Base-by-base conservation (phyloP, 352 stramenopile genomes). In the Phytophthora niederhauseri region DNA sequence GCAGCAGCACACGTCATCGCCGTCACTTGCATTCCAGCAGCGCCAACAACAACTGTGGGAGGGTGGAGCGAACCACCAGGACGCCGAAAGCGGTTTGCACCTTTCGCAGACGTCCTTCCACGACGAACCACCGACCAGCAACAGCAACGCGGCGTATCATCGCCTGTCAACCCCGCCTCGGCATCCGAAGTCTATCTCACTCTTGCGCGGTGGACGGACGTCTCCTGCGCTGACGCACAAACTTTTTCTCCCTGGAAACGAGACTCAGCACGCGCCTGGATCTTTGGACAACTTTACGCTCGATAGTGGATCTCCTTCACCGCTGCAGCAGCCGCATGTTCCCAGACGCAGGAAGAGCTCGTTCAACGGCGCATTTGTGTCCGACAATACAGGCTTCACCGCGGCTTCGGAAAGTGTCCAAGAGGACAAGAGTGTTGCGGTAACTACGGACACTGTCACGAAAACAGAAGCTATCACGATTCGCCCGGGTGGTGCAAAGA, bases 201-300 rank as follows among this genome's bases (percentile, higher is more conserved):
- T 84, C 4, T 75, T 84, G 11, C 71, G 78, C 8, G 81, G 73
- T 61, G 75, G 70, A 3, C 75, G 77, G 6, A 67, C 68, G 12
- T 87, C 75, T 17, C 72, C 71, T 9, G 75, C 65, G 4, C 57
- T 81, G n/a, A 36, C 56, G 6, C 70, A 67, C 20, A 77, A 65
- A 20, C 55, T 51, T 3, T 67, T 68, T 17, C 20, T 64, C 15
- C n/a, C 48, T 48, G 58, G 50, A 15, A 76, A 70, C 9, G 77
- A 81, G 5, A 61, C 70, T 17, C 73, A 84, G 4, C 73, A 74
- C 4, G 61, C 72, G 15, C 54, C 77, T 24, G 72, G 72, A 17
- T 91, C 85, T 7, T 51, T 91, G 30, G 85, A 93, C 31, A 91
- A 90, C 30, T 93, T 93, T 45, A 86, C 85, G 0, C 57, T 93